A percentile compares a stretch with the other conserved stretches of the same genome.
These are phyloP conservation scores for Sporothrix protearum DNA, from an alignment of 2,329 filamentous ascomycete species.

Conservation along the genomic window DNA sequence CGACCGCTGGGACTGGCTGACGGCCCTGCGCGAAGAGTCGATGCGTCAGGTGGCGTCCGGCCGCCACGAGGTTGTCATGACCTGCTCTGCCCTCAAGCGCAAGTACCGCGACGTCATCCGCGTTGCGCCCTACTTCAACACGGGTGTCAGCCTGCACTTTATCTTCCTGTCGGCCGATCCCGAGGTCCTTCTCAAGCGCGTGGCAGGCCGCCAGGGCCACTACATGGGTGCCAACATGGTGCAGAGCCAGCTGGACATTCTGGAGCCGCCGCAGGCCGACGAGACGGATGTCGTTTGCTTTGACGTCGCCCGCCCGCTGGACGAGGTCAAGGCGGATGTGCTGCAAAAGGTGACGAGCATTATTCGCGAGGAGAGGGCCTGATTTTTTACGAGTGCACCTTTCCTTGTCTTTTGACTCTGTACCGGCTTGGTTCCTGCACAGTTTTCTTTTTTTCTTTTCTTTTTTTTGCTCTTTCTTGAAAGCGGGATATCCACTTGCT, in stretches of 20 bases:
- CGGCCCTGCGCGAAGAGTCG: constrained; percentile 66
- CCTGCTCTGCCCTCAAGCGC: constrained; percentile 92
- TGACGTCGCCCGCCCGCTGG: constrained; percentile 59
- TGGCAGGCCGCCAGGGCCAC: constrained; percentile 71
- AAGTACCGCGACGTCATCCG: constrained; percentile 94
- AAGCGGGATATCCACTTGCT: constrained; percentile 17
- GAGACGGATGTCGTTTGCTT: constrained; percentile 70
- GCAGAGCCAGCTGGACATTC: constrained; percentile 78
- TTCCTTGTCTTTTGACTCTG: background rate
- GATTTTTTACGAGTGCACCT: background rate
- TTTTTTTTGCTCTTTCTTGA: background rate
- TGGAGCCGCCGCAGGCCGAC: constrained; percentile 74
- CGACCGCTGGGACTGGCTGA: constrained; percentile 98
- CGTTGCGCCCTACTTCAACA: constrained; percentile 71
- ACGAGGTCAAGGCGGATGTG: constrained; percentile 60
- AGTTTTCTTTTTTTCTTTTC: background rate
- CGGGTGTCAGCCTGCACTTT: constrained; percentile 78
- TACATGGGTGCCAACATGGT: constrained; percentile 98
- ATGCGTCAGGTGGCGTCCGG: constrained; percentile 54
- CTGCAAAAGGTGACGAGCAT: constrained; percentile 52
- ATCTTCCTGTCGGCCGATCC: constrained; percentile 82
- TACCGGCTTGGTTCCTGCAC: background rate
- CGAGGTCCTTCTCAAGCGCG: constrained; percentile 69
- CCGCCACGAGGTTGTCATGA: constrained; percentile 78
- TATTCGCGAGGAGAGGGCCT: constrained; percentile 17